Conservation (phyloP, 805 yeast species). For the Zygoascus ofunaensis region DNA sequence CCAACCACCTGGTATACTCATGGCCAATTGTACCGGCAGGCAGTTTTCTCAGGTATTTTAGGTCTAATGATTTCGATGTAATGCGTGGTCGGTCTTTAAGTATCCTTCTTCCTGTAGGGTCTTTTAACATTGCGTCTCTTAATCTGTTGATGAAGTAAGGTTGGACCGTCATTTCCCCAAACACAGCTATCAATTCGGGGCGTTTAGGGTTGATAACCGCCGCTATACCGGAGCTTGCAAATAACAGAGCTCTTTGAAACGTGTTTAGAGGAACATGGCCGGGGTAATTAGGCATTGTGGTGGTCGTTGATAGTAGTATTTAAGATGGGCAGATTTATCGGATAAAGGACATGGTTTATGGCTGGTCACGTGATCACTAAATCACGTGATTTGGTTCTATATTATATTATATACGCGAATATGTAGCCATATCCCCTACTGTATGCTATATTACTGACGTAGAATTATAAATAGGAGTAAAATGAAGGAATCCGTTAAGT, state of each 20-base stretch:
- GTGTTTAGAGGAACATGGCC: conserved; percentile 70
- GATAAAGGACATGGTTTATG: too few species aligned
- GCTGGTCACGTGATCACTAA: too few species aligned
- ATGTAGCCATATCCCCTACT: too few species aligned
- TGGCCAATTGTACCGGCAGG: conserved; percentile 70
- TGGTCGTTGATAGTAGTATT: too few species aligned
- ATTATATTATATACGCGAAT: too few species aligned
- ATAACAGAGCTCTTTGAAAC: conserved; percentile 55
- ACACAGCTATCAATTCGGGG: conserved; percentile 33
- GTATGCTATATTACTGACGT: too few species aligned
- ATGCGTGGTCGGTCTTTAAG: conserved; percentile 75
- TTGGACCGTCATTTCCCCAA: conserved; percentile 84
- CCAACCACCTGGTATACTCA: conserved; percentile 74
- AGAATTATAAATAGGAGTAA: too few species aligned
- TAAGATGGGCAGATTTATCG: too few species aligned
- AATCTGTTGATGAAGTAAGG: conserved; percentile 54
- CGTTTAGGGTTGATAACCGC: conserved; percentile 41
- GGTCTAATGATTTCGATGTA: conserved; percentile 59
- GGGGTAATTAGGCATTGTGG: conserved; percentile 35
- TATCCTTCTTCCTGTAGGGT: conserved; percentile 67
- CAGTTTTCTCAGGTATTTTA: conserved; percentile 47
- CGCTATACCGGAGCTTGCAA: conserved; percentile 66
- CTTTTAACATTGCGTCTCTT: conserved; percentile 65
- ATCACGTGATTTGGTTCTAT: too few species aligned
- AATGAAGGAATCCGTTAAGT: too few species aligned